Evolutionary conservation across 1,284 basidiomycete genomes (phyloP).

Genomic region (Cutaneotrichosporon sp.): DNA sequence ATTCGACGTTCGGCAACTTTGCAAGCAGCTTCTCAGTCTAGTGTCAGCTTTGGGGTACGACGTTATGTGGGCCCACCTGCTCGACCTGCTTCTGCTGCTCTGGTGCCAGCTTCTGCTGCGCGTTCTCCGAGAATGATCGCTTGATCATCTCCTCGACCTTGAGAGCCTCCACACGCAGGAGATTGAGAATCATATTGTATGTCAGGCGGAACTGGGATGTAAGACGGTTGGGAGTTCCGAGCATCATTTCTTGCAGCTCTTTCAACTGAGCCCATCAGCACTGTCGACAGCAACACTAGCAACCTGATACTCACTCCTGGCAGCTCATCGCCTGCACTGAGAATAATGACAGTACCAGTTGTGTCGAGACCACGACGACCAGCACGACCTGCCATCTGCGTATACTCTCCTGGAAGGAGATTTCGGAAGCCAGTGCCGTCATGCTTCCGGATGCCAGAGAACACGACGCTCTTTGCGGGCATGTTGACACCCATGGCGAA

Average conservation of each 20-base stretch:
- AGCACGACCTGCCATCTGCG: slow-evolving; percentile 98
- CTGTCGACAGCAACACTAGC: background rate
- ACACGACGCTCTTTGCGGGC: slow-evolving; percentile 96
- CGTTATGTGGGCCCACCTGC: slow-evolving; percentile 55
- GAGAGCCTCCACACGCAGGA: slow-evolving; percentile 92
- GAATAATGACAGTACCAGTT: slow-evolving; percentile 91
- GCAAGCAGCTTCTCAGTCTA: slow-evolving; percentile 72
- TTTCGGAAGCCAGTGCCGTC: slow-evolving; percentile 93
- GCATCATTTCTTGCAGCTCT: slow-evolving; percentile 80
- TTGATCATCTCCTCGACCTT: slow-evolving; percentile 99
- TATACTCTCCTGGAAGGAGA: slow-evolving; percentile 75
- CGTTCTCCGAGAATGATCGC: slow-evolving; percentile 96
- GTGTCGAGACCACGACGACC: slow-evolving; percentile 96
- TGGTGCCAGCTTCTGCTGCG: slow-evolving; percentile 84
- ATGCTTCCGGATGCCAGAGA: slow-evolving; percentile 91
- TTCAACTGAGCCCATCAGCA: slow-evolving; percentile 55
- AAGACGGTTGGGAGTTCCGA: slow-evolving; percentile 86
- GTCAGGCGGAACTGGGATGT: slow-evolving; percentile 95
- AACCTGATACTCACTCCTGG: slow-evolving; percentile 63
- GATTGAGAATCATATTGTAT: slow-evolving; percentile 98
- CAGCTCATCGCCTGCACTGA: slow-evolving; percentile 70
- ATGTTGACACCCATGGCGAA: slow-evolving; percentile 99
- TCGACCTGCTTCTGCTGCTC: slow-evolving; percentile 84
- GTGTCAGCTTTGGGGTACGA: slow-evolving; percentile 1
- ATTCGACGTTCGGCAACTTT: slow-evolving; percentile 63